phyloP scores from a whole-genome alignment of 441 rosid species.

The Capsella rubella region DNA sequence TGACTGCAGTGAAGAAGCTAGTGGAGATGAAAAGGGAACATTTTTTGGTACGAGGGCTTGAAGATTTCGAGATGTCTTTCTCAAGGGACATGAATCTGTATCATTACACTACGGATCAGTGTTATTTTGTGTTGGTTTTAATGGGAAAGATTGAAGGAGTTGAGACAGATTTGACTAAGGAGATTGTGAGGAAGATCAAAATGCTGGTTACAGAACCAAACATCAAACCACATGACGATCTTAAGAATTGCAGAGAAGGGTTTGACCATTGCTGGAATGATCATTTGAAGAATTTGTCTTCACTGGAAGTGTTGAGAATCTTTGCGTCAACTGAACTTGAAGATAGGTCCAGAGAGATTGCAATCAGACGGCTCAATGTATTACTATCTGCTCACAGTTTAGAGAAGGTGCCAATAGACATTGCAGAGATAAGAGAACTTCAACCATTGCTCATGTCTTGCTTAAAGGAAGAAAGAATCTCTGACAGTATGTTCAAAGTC shows the following conservation, averaged over 20 bases:
- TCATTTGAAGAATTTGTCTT: slow-evolving; percentile 8
- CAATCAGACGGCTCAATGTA: not conserved
- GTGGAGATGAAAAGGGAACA: slow-evolving; percentile 1
- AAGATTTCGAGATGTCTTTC: slow-evolving; percentile 18
- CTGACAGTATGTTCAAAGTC: slow-evolving; percentile 7
- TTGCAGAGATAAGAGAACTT: not conserved
- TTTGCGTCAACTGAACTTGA: not conserved
- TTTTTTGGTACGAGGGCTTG: slow-evolving; percentile 28
- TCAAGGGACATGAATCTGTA: slow-evolving; percentile 1
- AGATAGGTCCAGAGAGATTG: slow-evolving; percentile 8
- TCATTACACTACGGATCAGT: not conserved
- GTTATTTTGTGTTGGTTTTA: not conserved
- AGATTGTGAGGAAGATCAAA: not conserved
- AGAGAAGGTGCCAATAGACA: not conserved
- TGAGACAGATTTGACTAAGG: not conserved
- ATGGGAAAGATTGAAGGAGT: not conserved
- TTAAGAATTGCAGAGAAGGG: not conserved
- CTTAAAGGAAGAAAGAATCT: not conserved
- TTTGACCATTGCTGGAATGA: not conserved
- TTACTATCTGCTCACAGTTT: not conserved
- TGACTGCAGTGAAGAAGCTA: not conserved
- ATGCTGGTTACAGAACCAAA: not conserved
- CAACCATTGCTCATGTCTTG: slow-evolving; percentile 20
- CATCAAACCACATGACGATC: not conserved
- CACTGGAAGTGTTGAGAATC: not conserved